Conservation (phyloP, 345 rosid species). For the Lepidium sativum region DNA sequence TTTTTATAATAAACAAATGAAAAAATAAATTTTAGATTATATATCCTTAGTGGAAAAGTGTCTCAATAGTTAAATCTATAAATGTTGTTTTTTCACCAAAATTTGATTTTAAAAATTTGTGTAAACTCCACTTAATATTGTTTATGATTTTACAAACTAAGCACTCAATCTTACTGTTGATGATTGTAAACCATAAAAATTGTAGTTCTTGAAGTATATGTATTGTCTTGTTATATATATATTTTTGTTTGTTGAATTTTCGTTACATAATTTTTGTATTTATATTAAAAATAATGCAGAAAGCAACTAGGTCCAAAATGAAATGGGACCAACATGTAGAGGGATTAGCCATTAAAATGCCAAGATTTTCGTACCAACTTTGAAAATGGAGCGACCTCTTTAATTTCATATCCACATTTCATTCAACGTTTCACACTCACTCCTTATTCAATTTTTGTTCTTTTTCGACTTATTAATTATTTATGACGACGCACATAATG, state of each 20-base stretch:
- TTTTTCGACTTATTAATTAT: neutral
- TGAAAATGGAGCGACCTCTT: slow-evolving; percentile 50
- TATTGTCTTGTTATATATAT: neutral
- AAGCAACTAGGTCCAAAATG: slow-evolving; percentile 27
- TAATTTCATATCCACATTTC: slow-evolving; percentile 4
- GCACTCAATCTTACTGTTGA: too few species aligned
- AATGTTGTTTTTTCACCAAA: too few species aligned
- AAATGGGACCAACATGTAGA: slow-evolving; percentile 30
- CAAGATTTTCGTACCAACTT: slow-evolving; percentile 32
- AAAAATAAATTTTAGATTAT: too few species aligned
- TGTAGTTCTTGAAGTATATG: neutral
- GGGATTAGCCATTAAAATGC: slow-evolving; percentile 22
- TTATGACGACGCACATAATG: slow-evolving; percentile 15
- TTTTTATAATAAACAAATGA: too few species aligned
- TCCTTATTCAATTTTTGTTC: neutral
- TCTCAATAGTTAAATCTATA: too few species aligned
- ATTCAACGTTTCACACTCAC: slow-evolving; percentile 23
- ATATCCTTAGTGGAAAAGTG: too few species aligned
- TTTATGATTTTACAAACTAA: too few species aligned
- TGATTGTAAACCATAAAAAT: neutral
- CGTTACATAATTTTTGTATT: neutral
- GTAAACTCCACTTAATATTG: too few species aligned
- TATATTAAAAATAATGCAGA: slow-evolving; percentile 9
- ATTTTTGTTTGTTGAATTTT: neutral
- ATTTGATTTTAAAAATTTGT: too few species aligned